Evolutionary conservation across 176 grass and related monocot species (phyloP).

Genomic region (Oryza nivara): DNA sequence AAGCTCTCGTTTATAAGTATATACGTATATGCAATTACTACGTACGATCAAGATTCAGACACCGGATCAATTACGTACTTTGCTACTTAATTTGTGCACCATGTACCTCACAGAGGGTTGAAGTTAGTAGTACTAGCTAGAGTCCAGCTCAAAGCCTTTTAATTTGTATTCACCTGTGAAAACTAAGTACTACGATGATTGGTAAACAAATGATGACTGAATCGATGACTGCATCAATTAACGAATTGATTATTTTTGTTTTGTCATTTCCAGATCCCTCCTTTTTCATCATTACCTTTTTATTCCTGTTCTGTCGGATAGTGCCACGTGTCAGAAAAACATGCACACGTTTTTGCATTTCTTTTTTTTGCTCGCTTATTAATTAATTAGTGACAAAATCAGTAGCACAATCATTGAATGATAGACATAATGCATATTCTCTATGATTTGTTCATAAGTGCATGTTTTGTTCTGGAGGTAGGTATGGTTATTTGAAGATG

Average conservation of each 20-base stretch:
- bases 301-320: background rate
- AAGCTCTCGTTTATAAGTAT: background rate
- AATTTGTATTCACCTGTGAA: background rate
- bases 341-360: background rate
- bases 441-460: background rate
- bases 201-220: background rate
- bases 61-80: background rate
- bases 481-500: no score
- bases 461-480: no score
- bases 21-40: background rate
- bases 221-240: background rate
- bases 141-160: background rate
- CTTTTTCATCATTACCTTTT: constrained; percentile 7
- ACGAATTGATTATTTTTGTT: background rate
- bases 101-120: background rate
- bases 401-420: background rate
- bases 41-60: background rate
- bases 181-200: background rate
- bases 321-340: background rate
- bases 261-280: background rate
- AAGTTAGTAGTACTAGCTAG: background rate
- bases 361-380: background rate
- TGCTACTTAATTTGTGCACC: background rate
- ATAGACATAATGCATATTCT: background rate
- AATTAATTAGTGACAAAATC: background rate